Evolutionary conservation across 208 protist genomes (phyloP).

Genomic region (Acanthamoeba sp.): DNA sequence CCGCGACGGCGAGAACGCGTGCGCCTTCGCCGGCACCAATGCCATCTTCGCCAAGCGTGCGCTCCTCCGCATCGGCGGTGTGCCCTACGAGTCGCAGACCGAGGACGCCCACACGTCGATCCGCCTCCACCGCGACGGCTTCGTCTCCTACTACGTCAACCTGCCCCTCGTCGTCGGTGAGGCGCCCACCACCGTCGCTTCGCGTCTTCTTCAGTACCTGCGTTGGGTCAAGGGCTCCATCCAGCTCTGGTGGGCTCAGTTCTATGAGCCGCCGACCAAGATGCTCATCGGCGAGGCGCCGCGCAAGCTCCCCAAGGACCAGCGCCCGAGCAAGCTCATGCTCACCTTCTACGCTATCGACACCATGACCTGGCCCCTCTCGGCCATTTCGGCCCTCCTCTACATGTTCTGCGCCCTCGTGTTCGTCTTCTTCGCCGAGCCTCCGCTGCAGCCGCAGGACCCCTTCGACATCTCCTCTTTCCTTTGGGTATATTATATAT

Average conservation of each 20-base stretch:
- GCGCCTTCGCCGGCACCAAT: constrained; percentile 70
- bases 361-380: constrained; percentile 73
- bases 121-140: constrained; percentile 52
- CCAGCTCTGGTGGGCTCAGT: constrained; percentile 74
- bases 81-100: constrained; percentile 71
- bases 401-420: constrained; percentile 76
- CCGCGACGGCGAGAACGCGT: constrained; percentile 65
- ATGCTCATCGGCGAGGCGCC: constrained; percentile 26
- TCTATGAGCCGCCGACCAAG: constrained; percentile 2
- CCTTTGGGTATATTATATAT: constrained; percentile 29
- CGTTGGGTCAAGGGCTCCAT: constrained; percentile 74
- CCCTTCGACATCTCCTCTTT: constrained; percentile 63
- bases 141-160: constrained; percentile 75
- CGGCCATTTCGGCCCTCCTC: constrained; percentile 54
- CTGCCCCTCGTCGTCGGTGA: constrained; percentile 48
- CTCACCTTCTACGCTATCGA: constrained; percentile 62
- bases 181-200: constrained; percentile 45
- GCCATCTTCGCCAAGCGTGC: constrained; percentile 69
- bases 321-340: constrained; percentile 20
- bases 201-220: constrained; percentile 68
- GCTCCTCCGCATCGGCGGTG: constrained; percentile 49
- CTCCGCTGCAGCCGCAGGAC: constrained; percentile 10
- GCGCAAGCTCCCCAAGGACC: constrained; percentile 12
- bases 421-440: constrained; percentile 64
- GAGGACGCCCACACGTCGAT: constrained; percentile 73